Base-by-base conservation (phyloP, 495 filamentous ascomycete species). In the Trichocladium uniseriatum region DNA sequence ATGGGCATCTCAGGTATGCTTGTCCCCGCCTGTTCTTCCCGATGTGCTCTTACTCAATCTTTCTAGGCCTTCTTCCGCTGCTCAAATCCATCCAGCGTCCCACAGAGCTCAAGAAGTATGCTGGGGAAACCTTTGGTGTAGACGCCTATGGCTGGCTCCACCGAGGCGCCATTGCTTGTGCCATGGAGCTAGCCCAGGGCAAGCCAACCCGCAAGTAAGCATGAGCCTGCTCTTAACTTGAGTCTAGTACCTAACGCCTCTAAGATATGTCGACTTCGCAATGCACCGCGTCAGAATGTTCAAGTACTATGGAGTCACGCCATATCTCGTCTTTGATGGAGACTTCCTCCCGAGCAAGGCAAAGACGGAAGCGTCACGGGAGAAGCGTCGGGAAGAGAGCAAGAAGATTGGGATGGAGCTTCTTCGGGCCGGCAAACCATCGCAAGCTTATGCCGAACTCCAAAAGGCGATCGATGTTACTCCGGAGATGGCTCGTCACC, bases 131-230 rank as follows among this genome's bases (percentile, higher is more conserved):
- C 3, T 77, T 99, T 36, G 94, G 86, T 3, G 80, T 99, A 14
- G 94, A 99, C 66, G 90, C 85, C 49, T 99, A 99, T 73, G 92
- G 89, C 61, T 99, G 94, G 94, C 81, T 99, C 29, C 94, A 99
- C 63, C 85, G 94, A 53, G 94, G 91, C 27, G 87, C 89, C 20
- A 80, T 94, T 43, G 75, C 89, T 20, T 99, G 92, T 64, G 86
- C 91, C 47, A 81, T 94, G 53, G 94, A 97, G 51, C 75, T 99
- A 39, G 94, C 90, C 24, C 74, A 88, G 56, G 86, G 83, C 56
- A 89, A 84, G 64, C 89, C 88, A 16, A 96, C 89, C 5, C 80
- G 77, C 44, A 94, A 89, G 86, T 94, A 71, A 55, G 77, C 69
- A 21, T 20, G 2, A 5, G n/a, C 5, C 43, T 47, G 9, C 14